Conservation (phyloP, 164 flowering plant species). For the Chimonanthus praecox region DNA sequence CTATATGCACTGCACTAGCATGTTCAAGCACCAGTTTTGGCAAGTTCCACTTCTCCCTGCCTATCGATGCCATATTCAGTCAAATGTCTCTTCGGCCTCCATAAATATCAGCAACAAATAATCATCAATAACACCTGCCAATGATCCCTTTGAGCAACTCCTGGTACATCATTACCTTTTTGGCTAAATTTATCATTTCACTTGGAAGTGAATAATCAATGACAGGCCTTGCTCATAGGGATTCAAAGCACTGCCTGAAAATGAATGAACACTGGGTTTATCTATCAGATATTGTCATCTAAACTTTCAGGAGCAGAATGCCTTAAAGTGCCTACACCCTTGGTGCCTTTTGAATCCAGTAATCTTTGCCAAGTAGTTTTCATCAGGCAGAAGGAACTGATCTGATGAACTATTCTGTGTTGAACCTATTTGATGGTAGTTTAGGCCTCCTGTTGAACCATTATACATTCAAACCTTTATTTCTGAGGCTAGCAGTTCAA, state of each 20-base stretch:
- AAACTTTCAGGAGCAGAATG: conserved; percentile 18
- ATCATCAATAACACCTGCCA: conserved; percentile 35
- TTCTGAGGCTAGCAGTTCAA: conserved; percentile 22
- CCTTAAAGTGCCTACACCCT: conserved; percentile 20
- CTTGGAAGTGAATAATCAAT: conserved; percentile 51
- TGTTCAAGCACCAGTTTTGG: conserved; percentile 62
- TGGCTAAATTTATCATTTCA: conserved; percentile 60
- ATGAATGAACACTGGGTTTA: conserved; percentile 16
- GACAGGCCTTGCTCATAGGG: conserved; percentile 58
- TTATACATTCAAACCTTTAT: conserved; percentile 25
- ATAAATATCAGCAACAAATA: conserved; percentile 47
- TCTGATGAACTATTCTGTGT: conserved; percentile 20
- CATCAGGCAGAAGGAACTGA: conserved; percentile 18
- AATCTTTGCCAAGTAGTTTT: conserved; percentile 22
- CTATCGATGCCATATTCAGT: conserved; percentile 67
- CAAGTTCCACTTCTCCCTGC: conserved; percentile 75
- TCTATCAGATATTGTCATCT: conserved; percentile 11
- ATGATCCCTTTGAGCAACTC: neutral
- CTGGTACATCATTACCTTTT: neutral
- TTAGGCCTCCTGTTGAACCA: conserved; percentile 28
- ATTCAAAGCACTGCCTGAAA: conserved; percentile 20
- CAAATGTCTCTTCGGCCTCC: conserved; percentile 70
- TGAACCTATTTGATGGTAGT: conserved; percentile 25
- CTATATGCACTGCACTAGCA: conserved; percentile 14
- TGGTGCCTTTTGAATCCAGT: conserved; percentile 23